Conservation (phyloP, 2,329 filamentous ascomycete genomes). For the Cladosporium oxysporum region DNA sequence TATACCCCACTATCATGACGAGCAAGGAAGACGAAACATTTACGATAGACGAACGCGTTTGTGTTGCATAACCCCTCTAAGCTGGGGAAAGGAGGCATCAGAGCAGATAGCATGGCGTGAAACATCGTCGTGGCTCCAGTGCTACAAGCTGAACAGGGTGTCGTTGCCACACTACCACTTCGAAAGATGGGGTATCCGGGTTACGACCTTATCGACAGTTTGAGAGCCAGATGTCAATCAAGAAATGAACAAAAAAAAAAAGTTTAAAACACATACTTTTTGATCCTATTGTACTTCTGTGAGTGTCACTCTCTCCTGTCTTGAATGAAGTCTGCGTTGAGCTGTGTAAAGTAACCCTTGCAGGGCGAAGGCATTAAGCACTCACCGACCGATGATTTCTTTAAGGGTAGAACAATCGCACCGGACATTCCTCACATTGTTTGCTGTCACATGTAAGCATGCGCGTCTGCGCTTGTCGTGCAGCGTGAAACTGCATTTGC, state of each 20-base stretch:
- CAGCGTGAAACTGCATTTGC: background rate
- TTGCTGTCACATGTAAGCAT: background rate
- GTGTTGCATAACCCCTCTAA: constrained; percentile 3
- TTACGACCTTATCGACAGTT: background rate
- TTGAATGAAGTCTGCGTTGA: background rate
- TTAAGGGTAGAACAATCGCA: background rate
- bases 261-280: background rate
- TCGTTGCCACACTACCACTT: background rate
- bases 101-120: constrained; percentile 5
- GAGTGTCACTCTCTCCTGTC: background rate
- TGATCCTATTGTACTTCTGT: background rate
- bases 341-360: background rate
- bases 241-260: background rate
- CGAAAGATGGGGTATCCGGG: background rate
- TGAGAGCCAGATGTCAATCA: background rate
- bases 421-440: background rate
- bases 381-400: no score
- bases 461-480: background rate
- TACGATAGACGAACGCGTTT: constrained; percentile 13
- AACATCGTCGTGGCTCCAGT: constrained; percentile 1
- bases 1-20: constrained; percentile 8
- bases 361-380: background rate
- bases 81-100: background rate
- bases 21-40: constrained; percentile 15
- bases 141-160: background rate